Evolutionary conservation across 1,139 yeast species (phyloP).

Genomic region (Blastobotrys illinoisensis): DNA sequence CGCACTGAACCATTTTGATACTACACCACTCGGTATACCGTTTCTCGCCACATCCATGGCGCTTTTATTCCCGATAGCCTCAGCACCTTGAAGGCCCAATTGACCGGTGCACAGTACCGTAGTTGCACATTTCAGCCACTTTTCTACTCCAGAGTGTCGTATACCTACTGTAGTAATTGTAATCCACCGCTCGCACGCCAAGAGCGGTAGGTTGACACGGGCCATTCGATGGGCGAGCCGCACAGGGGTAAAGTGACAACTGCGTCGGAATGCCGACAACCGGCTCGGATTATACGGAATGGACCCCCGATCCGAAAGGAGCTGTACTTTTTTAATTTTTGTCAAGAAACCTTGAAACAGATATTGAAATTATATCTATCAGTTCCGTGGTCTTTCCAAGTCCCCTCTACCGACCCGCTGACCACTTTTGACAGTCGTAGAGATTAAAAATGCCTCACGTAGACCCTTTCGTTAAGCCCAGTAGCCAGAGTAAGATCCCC

Average conservation of each 20-base stretch:
- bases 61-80: no score
- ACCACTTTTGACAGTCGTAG: neutral
- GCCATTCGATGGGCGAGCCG: neutral
- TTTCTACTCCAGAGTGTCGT: no score
- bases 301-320: neutral
- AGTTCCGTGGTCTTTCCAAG: neutral
- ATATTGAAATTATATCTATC: neutral
- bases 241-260: neutral
- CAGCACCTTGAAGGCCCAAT: no score
- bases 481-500: conserved; percentile 44
- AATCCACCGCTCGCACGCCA: neutral
- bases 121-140: no score
- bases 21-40: no score
- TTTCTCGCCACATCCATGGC: no score
- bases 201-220: neutral
- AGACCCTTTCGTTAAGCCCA: conserved; percentile 28
- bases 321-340: neutral
- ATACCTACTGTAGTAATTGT: no score
- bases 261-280: neutral
- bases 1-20: no score
- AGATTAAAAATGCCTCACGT: conserved; percentile 16
- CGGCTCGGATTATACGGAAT: neutral
- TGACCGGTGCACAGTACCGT: no score
- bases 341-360: neutral
- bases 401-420: neutral